Percentiles rank a stretch among this genome's conserved stretches.
phyloP scores from a whole-genome alignment of 2,329 filamentous ascomycete genomes.

The Laburnicola sp. region DNA sequence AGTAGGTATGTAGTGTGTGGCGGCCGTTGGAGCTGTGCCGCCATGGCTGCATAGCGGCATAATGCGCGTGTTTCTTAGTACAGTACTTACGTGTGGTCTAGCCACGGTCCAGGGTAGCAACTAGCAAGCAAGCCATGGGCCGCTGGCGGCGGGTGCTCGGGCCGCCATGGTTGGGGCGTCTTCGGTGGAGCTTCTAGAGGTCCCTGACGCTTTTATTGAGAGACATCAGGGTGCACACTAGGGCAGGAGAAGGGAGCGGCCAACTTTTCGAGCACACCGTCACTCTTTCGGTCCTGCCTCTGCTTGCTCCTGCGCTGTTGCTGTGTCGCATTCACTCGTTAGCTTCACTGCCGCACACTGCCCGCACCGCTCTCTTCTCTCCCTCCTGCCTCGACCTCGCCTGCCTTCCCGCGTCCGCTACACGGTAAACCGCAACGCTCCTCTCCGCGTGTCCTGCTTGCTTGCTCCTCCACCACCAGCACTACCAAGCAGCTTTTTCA shows the following conservation, averaged over 20 bases:
- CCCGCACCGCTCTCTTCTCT: background rate
- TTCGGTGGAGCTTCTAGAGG: constrained; percentile 9
- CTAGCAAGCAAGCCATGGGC: background rate
- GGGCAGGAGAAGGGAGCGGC: background rate
- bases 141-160: constrained; percentile 1
- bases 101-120: constrained; percentile 9
- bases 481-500: constrained; percentile 14
- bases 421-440: background rate
- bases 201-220: constrained; percentile 6
- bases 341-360: background rate
- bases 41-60: constrained; percentile 4
- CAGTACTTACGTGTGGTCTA: background rate
- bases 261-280: constrained; percentile 6
- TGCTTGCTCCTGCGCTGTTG: constrained; percentile 3
- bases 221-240: constrained; percentile 1
- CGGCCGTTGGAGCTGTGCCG: background rate
- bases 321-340: constrained; percentile 10
- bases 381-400: background rate
- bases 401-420: constrained; percentile 1
- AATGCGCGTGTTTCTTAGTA: constrained; percentile 6
- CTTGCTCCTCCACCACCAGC: constrained; percentile 12
- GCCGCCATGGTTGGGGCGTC: constrained; percentile 7
- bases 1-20: background rate
- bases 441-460: background rate
- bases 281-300: background rate